Base-by-base conservation (phyloP, 495 filamentous ascomycete genomes). In the Penicillium desertorum region DNA sequence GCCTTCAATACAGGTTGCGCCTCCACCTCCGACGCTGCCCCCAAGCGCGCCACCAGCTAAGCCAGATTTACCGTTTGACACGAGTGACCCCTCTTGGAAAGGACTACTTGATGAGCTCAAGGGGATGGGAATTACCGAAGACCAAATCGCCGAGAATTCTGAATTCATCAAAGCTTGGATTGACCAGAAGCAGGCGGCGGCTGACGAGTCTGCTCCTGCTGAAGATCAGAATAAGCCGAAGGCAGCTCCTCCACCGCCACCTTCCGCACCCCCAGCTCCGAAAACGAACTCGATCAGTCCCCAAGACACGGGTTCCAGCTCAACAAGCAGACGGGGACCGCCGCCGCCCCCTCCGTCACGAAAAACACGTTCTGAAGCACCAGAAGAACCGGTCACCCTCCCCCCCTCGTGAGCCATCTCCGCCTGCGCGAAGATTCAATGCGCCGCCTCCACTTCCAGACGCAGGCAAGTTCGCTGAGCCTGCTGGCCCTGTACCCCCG, bases 121-220 rank as follows among this genome's bases (percentile, higher is more conserved):
- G 62, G 75, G 83, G 27, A 91, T 96, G 86, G 94, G 93, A 4
- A 89, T 97, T 44, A 95, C 89, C 2, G 89, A 94, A 64, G 93
- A 96, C 66, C 87, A 94, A 62, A 94, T 98, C 55, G 86, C 84
- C 52, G 89, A 95, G 55, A 92, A 97, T 65, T 88, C 91, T 41
- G 93, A 96, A 51, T 98, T 97, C 62, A 98, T 98, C 71, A 90
- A 93, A 71, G 80, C 86, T 17, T 98, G 94, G 65, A 87, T 97
- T 62, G 87, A 87, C 61, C 82, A 94, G 69, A 85, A 91, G 63
- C 89, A 93, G 69, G 81, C 81, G 29, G 63, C 73, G 74, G 60
- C 73, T 45, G 69, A 73, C 62, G 54, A 63, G 34, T 56, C 68
- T 29, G 56, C 66, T 25, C 48, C 71, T 16, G 41, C 44, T 43